A percentile compares a stretch with the other conserved stretches of the same genome.
Evolutionary conservation across 371 early-diverging fungal genomes (phyloP).

Genomic region (Mucor piriformis): DNA sequence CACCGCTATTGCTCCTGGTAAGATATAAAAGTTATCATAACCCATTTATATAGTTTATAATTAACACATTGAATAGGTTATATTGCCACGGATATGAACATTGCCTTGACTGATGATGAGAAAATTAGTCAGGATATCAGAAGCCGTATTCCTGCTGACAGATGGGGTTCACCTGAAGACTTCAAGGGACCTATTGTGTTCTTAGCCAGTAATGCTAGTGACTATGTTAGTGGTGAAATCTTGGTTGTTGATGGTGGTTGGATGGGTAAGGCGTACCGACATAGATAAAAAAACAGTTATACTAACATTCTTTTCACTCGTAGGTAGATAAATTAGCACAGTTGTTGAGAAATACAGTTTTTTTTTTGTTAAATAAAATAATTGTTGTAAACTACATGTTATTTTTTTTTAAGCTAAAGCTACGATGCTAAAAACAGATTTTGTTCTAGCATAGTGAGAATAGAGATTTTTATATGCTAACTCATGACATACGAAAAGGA

Average conservation of each 20-base stretch:
- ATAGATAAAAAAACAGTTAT: too few species aligned
- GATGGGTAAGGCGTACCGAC: conserved; percentile 37
- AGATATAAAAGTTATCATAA: neutral
- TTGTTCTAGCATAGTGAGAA: too few species aligned
- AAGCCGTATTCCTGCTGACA: conserved; percentile 44
- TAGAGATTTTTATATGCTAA: too few species aligned
- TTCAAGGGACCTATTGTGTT: conserved; percentile 50
- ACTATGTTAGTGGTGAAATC: conserved; percentile 54
- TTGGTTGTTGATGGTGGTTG: conserved; percentile 57
- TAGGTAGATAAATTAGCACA: conserved; percentile 4
- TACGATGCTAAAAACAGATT: too few species aligned
- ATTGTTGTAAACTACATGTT: too few species aligned
- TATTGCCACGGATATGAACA: conserved; percentile 57
- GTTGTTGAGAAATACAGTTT: too few species aligned
- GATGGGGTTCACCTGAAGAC: conserved; percentile 55
- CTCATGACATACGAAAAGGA: too few species aligned
- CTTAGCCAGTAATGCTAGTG: conserved; percentile 40
- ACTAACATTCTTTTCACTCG: too few species aligned
- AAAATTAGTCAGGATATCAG: conserved; percentile 26
- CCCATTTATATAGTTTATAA: too few species aligned
- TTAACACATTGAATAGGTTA: conserved; percentile 46
- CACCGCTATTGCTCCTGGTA: conserved; percentile 60
- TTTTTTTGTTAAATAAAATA: too few species aligned
- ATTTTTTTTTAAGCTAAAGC: too few species aligned
- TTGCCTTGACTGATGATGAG: conserved; percentile 31